phyloP scores from a whole-genome alignment of 805 yeast genomes.

The Kockiozyma suomiensis region DNA sequence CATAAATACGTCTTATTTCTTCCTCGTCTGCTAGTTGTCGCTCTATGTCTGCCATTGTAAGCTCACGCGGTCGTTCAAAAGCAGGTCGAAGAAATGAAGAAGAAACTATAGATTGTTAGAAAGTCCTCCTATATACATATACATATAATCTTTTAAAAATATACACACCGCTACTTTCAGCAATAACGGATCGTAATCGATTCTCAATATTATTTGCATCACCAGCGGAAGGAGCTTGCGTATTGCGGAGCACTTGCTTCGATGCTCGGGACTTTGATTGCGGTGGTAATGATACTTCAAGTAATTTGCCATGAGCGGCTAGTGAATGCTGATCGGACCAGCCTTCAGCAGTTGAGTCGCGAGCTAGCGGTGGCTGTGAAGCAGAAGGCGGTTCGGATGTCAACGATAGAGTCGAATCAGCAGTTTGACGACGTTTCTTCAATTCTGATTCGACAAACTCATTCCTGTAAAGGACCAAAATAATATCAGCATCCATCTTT shows the following conservation, averaged over 20 bases:
- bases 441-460: constrained; percentile 11
- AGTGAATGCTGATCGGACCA: background rate
- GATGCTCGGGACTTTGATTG: background rate
- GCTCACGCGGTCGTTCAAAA: background rate
- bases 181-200: background rate
- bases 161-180: constrained; percentile 8
- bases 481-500: background rate
- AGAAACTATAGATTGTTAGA: background rate
- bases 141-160: background rate
- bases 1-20: background rate
- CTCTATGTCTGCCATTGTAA: constrained; percentile 2
- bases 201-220: background rate
- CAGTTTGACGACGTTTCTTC: background rate
- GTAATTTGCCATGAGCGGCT: constrained; percentile 10
- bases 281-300: constrained; percentile 1
- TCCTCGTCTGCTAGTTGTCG: constrained; percentile 8
- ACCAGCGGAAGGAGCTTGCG: background rate
- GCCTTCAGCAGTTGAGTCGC: background rate
- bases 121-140: background rate
- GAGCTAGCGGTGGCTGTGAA: background rate
- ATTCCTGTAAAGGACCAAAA: background rate
- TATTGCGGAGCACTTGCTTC: background rate
- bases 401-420: background rate
- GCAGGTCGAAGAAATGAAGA: constrained; percentile 2
- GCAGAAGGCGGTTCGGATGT: background rate